phyloP scores from a whole-genome alignment of 177 flowering plant species.

The Vitis hybrid region DNA sequence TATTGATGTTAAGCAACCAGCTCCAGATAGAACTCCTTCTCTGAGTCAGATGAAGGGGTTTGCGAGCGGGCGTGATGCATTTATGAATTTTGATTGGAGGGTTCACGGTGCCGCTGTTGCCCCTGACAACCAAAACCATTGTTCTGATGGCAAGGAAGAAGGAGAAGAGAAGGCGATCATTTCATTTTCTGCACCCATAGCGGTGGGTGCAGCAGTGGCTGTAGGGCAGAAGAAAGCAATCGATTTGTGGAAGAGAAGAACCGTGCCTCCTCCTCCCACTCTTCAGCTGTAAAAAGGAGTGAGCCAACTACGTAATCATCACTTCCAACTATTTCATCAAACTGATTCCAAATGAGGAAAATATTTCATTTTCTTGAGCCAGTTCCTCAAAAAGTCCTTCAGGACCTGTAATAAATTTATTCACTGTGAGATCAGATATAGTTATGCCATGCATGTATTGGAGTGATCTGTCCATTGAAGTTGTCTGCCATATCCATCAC shows the following conservation, averaged over 20 bases:
- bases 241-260: constrained; percentile 34
- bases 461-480: too few relatives aligned
- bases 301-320: too few relatives aligned
- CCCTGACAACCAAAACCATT: neutral
- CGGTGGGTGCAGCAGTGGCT: neutral
- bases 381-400: too few relatives aligned
- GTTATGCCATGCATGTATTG: too few relatives aligned
- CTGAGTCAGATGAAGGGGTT: constrained; percentile 26
- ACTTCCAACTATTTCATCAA: too few relatives aligned
- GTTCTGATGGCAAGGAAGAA: constrained; percentile 11
- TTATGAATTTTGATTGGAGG: constrained; percentile 29
- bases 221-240: constrained; percentile 26
- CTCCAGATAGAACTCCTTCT: constrained; percentile 9
- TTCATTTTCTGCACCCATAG: constrained; percentile 15
- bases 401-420: too few relatives aligned
- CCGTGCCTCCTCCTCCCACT: constrained; percentile 24
- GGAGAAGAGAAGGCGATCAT: constrained; percentile 7
- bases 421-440: too few relatives aligned
- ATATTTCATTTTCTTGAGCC: too few relatives aligned
- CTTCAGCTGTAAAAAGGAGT: constrained; percentile 13
- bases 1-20: neutral
- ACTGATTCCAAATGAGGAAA: too few relatives aligned
- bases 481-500: too few relatives aligned
- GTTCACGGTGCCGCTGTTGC: constrained; percentile 12
- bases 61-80: constrained; percentile 28